Conservation (phyloP, 2,329 filamentous ascomycete genomes). For the Cyphellophora attinorum region DNA sequence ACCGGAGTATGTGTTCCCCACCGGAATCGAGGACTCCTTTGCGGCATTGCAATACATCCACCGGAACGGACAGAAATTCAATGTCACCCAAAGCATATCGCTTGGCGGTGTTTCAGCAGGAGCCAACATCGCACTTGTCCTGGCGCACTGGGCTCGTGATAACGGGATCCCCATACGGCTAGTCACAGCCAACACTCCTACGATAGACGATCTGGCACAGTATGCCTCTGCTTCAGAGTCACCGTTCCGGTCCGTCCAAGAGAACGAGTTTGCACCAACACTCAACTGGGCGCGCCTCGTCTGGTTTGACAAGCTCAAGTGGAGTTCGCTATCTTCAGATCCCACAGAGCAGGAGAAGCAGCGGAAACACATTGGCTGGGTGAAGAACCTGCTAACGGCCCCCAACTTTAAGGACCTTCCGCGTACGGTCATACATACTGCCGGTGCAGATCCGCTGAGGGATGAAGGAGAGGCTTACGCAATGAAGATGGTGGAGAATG, state of each 20-base stretch:
- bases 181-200: conserved; percentile 31
- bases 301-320: conserved; percentile 31
- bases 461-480: conserved; percentile 43
- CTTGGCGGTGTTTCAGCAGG: conserved; percentile 37
- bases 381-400: conserved; percentile 26
- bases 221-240: conserved; percentile 27
- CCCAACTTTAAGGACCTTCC: conserved; percentile 25
- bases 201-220: conserved; percentile 31
- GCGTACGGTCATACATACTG: conserved; percentile 34
- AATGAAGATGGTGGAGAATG: conserved; percentile 31
- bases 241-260: conserved; percentile 31
- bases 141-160: conserved; percentile 32
- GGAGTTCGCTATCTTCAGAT: conserved; percentile 19
- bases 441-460: conserved; percentile 35
- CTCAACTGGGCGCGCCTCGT: conserved; percentile 35
- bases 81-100: conserved; percentile 26
- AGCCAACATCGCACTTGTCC: conserved; percentile 20
- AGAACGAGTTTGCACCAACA: conserved; percentile 34
- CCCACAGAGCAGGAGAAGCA: conserved; percentile 13
- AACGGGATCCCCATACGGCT: conserved; percentile 27
- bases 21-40: conserved; percentile 17
- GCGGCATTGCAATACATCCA: conserved; percentile 15
- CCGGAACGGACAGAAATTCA: conserved; percentile 17
- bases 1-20: conserved; percentile 17
- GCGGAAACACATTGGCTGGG: conserved; percentile 16